Base-by-base conservation (phyloP, 331 rosid genomes). In the Pyrus hybrid region DNA sequence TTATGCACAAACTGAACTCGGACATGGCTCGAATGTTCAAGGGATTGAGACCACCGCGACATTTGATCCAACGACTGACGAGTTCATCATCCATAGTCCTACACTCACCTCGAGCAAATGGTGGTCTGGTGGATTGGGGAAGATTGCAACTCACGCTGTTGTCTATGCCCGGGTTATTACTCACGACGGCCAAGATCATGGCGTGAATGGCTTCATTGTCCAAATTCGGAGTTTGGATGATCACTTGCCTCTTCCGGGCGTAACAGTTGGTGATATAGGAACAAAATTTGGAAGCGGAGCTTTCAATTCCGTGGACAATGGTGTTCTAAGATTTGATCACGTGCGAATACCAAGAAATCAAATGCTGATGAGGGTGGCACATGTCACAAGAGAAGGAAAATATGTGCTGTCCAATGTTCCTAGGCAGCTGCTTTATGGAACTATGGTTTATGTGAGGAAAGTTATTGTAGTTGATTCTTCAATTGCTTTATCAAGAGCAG, bases 91-190 rank as follows among this genome's bases (percentile, higher is more conserved):
- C 70, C 85, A 91, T 63, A 94, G 99, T 81, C 99, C 99, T 61
- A 91, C 99, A 12, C 84, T 94, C 74, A 91, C 93, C 82, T 91
- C 96, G 78, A 82, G 91, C 90, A 94, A 91, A 85, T 91, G 99
- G 97, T 94, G 97, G 99, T 95, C 97, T 80, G 98, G 96, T 76
- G 97, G 97, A 54, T 79, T 90, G 95, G 99, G 99, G 76, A 94
- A 91, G 82, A 75, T 86, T 60, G 88, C 98, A 18, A 94, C 96
- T 0, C 97, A 94, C 82, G 96, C 88, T 77, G 79, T 90, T 84
- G 87, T 90, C 63, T 94, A 88, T 84, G 97, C 99, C 5, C 90
- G 87, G 85, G 88, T 94, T 78, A 85, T 90, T 67, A 85, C 81
- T 35, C 23, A 21, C 7, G 83, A 92, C 33, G 91, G 90, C 25